A percentile compares a stretch with the other conserved stretches of the same genome.
phyloP scores from a whole-genome alignment of 2,329 filamentous ascomycete species.

The Fonsecaea multimorphosa region DNA sequence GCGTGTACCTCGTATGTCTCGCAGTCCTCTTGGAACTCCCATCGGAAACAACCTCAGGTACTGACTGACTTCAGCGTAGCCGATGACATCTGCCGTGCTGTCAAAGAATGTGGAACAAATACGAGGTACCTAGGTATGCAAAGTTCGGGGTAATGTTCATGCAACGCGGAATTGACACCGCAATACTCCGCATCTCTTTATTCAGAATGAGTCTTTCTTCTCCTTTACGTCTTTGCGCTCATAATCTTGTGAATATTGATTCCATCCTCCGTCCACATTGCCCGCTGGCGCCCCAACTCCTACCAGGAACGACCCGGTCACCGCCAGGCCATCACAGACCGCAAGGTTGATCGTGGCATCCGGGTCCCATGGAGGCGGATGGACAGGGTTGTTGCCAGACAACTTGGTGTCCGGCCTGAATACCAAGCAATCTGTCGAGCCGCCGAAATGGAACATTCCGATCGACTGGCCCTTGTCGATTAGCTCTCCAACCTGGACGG shows the following conservation, averaged over 20 bases:
- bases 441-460: conserved; percentile 81
- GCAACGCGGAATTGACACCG: not conserved
- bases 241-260: not conserved
- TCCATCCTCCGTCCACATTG: not conserved
- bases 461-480: conserved; percentile 73
- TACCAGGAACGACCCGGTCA: not conserved
- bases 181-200: too few species aligned
- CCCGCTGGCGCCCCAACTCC: not conserved
- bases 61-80: not conserved
- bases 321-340: not conserved
- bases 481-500: conserved; percentile 68
- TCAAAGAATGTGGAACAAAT: not conserved
- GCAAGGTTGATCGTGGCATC: conserved; percentile 2
- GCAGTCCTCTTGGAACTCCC: not conserved
- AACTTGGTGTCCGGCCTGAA: conserved; percentile 54
- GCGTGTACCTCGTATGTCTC: not conserved
- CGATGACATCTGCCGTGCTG: not conserved
- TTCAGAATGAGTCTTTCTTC: too few species aligned
- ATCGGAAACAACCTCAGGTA: not conserved
- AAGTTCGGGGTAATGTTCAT: not conserved
- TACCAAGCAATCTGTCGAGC: conserved; percentile 70
- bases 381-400: not conserved
- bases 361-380: conserved; percentile 2
- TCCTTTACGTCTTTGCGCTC: not conserved
- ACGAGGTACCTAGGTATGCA: too few species aligned